These are phyloP conservation scores for Escovopsis sp. DNA, from an alignment of 2,329 filamentous ascomycete genomes.

Conservation along the genomic window DNA sequence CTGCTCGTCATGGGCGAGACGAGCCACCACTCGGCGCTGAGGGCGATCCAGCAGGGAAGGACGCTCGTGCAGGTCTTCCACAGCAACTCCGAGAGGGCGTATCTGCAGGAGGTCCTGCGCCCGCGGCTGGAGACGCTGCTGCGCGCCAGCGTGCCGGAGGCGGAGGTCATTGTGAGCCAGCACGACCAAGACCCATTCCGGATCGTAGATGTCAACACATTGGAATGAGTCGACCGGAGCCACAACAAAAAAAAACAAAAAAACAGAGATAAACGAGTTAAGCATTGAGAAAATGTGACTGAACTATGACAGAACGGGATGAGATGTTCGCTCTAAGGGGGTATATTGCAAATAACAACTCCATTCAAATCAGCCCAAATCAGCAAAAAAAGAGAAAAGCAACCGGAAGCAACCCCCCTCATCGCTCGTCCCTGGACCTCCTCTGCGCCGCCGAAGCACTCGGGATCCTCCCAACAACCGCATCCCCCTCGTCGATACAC, in stretches of 20 bases:
- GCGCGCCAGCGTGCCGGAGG: conserved; percentile 30
- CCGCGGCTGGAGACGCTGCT: conserved; percentile 48
- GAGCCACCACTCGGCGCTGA: conserved; percentile 81
- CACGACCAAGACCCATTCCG: conserved; percentile 79
- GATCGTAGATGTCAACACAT: conserved; percentile 42
- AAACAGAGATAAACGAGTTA: no score
- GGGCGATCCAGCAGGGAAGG: conserved; percentile 69
- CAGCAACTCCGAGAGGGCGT: conserved; percentile 82
- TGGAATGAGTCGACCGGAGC: no score
- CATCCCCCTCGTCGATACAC: conserved; percentile 41
- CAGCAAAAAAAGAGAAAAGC: neutral
- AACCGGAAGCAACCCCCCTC: neutral
- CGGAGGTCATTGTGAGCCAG: conserved; percentile 60
- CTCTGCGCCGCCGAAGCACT: conserved; percentile 7
- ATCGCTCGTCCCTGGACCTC: conserved; percentile 9
- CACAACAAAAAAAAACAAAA: no score
- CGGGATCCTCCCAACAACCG: conserved; percentile 20
- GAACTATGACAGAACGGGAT: neutral
- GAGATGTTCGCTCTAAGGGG: neutral
- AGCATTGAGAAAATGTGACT: neutral
- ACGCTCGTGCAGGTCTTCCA: conserved; percentile 80
- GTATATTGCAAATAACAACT: neutral
- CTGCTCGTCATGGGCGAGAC: conserved; percentile 85
- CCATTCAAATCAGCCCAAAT: no score
- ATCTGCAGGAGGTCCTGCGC: conserved; percentile 57